Conservation (phyloP, 176 grass and related monocot species). For the Oropetium thomaeum region DNA sequence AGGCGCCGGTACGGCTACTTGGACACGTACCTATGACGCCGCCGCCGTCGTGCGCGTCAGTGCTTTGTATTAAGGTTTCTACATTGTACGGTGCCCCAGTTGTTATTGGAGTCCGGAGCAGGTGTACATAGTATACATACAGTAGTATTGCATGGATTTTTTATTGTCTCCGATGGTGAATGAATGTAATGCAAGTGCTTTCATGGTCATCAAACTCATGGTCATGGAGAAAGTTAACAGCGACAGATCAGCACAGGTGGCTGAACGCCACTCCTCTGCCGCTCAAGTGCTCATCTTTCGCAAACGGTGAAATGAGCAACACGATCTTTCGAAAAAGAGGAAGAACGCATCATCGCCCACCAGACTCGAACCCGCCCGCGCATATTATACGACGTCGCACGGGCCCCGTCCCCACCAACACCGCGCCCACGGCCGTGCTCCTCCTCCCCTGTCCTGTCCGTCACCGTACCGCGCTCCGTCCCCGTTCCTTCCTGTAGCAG, state of each 20-base stretch:
- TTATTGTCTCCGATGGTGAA: neutral
- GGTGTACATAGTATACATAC: too few species aligned
- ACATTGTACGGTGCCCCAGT: too few species aligned
- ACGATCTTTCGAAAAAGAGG: too few species aligned
- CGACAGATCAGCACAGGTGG: neutral
- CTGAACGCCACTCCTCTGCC: too few species aligned
- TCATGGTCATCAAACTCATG: neutral
- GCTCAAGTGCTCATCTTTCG: too few species aligned
- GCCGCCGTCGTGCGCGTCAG: too few species aligned
- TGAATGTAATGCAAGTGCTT: neutral
- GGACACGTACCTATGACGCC: constrained; percentile 35
- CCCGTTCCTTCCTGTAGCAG: neutral
- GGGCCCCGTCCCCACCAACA: neutral
- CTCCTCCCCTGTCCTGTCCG: neutral
- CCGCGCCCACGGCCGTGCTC: neutral
- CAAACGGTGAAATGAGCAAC: too few species aligned
- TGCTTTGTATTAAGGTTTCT: too few species aligned
- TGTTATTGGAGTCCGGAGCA: too few species aligned
- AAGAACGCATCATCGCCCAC: neutral
- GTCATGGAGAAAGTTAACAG: neutral
- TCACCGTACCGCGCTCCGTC: neutral
- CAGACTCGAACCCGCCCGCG: neutral
- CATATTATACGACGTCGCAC: neutral
- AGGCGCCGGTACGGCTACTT: constrained; percentile 33
- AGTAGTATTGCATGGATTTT: too few species aligned